phyloP scores from a whole-genome alignment of 2,329 filamentous ascomycete genomes.

The Epichloe sylvatica region DNA sequence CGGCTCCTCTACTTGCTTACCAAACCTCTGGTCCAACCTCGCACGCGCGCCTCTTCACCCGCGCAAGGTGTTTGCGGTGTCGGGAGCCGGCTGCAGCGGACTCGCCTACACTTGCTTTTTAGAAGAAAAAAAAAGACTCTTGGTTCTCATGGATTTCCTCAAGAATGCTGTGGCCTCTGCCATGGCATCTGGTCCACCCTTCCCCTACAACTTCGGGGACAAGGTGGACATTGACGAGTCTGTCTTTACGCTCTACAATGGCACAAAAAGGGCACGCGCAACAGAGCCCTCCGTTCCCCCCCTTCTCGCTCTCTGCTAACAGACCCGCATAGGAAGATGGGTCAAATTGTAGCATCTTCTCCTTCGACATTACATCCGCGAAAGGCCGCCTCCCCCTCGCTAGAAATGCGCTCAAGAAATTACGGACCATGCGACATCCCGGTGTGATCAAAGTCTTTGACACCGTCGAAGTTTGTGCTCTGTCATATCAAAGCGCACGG shows the following conservation, averaged over 20 bases:
- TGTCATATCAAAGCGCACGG: not conserved
- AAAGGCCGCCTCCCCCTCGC: constrained; percentile 72
- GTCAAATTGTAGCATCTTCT: constrained; percentile 90
- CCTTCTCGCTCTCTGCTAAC: not conserved
- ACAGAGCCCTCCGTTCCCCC: too few relatives aligned
- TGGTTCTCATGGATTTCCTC: constrained; percentile 71
- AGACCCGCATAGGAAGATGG: constrained; percentile 59
- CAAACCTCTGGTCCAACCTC: too few relatives aligned
- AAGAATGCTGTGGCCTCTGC: constrained; percentile 95
- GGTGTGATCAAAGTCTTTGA: constrained; percentile 90
- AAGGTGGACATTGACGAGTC: constrained; percentile 83
- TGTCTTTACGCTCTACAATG: constrained; percentile 94
- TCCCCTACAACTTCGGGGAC: constrained; percentile 87
- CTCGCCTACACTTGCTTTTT: not conserved
- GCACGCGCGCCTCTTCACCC: not conserved
- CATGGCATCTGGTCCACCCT: constrained; percentile 86
- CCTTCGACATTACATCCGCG: constrained; percentile 77
- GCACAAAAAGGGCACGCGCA: constrained; percentile 57
- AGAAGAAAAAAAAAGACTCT: not conserved
- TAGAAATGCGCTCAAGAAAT: constrained; percentile 85
- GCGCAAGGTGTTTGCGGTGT: not conserved
- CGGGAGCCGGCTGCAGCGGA: not conserved
- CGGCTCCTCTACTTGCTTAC: too few relatives aligned
- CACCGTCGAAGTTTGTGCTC: constrained; percentile 63
- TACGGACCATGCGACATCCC: constrained; percentile 83